Base-by-base conservation (phyloP, 1,284 basidiomycete genomes). In the Violaceomyces palustris region DNA sequence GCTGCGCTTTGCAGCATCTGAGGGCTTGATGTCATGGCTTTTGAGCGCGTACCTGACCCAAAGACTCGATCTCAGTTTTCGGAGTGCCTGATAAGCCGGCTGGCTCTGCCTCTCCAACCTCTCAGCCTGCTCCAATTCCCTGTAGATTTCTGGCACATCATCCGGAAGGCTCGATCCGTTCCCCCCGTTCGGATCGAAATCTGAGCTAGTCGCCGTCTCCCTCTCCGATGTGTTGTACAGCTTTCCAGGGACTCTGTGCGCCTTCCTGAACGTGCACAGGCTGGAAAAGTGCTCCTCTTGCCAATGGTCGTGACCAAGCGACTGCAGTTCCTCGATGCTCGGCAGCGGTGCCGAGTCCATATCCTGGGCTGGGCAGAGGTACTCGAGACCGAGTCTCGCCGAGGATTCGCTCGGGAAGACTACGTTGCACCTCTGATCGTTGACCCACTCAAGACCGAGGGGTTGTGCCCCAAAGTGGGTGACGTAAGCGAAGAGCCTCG, bases 401-500 rank as follows among this genome's bases (percentile, higher is more conserved):
- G 64, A 53, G 6, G 42, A 33, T 17, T 59, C 46, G 27, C 61
- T 45, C 6, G 60, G 42, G 40, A 73, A 73, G 14, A 72, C 69
- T n/a, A 73, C 30, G 19, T 64, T 64, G 38, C 65, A 68, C 18
- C 59, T 40, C 34, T 47, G 36, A 30, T 73, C 70, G 36, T 67
- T 60, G 45, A 73, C 62, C 70, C 70, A 73, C 42, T 73, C 70
- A 17, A 73, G 39, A 1, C 69, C 70, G 1, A 67, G 41, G 4
- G 70, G 69, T 18, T 61, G 58, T 3, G 69, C 65, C 3, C 67
- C 68, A 12, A 50, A 67, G 36, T 68, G 52, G 1, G 65, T 66
- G 25, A 73, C 43, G 35, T 64, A 70, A 1, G 67, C 67, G 40
- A 73, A 68, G 2, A 73, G 56, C 12, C 70, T 60, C 4, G 69